Base-by-base conservation (phyloP, 2,329 filamentous ascomycete genomes). In the Pseudocercospora fuligena region DNA sequence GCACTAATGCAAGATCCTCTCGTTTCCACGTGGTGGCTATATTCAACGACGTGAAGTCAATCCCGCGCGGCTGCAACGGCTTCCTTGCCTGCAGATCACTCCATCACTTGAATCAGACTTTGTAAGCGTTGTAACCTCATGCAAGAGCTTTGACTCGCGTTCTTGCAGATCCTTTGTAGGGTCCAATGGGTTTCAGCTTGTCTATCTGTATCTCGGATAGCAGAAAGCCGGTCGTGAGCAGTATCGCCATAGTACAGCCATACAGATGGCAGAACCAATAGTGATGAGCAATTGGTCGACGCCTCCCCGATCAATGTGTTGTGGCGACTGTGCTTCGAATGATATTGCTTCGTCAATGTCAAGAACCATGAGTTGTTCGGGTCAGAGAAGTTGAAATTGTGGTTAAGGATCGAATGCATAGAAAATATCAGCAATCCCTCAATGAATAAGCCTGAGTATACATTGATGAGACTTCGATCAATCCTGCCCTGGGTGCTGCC, bases 61-160 rank as follows among this genome's bases (percentile, higher is more conserved):
- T 25, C 23, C 49, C n/a, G 43, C 16, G 43, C 43, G 43, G 43
- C 16, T 47, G 43, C 16, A 47, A 23, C 23, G 49, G 49, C 49
- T 51, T 25, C n/a, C 29, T 8, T 27, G 49, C 7, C 8, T 53
- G 49, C 49, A 53, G 14, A 16, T 21, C 29, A 16, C 19, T 53
- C 49, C 49, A 25, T 56, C 51, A 31, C 27, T 27, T 43, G 40
- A n/a, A 27, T 33, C 23, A 56, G 51, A 56, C 27, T 56, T 31
- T 27, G 16, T 56, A 56, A 56, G 51, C 51, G 51, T 56, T 56
- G 51, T 27, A 56, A 56, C 51, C 23, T 56, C 23, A 56, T 31
- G 51, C 51, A 29, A 27, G 51, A 29, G 25, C 51, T 33, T 31
- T 27, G 23, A 51, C 47, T 51, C 47, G 40, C n/a, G 14, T 5